Conservation (phyloP, 257 asterid species). For the Forsythia viridissima region DNA sequence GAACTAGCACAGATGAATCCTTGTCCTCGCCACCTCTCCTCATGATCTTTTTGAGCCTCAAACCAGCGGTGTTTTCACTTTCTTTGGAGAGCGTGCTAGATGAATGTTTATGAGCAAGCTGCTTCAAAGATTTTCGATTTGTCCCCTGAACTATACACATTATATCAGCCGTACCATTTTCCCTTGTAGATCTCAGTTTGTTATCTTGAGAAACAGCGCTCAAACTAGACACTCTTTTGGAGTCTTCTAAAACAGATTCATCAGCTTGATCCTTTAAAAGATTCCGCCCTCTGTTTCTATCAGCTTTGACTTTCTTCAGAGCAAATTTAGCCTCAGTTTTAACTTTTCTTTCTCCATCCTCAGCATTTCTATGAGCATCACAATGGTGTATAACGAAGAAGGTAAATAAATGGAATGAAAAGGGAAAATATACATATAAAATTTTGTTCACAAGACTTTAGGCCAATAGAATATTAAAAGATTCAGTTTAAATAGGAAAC, state of each 20-base stretch:
- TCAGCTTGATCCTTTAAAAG: conserved; percentile 35
- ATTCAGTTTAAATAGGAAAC: not conserved
- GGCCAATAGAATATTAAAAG: conserved; percentile 2
- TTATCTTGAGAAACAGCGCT: conserved; percentile 27
- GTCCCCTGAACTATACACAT: conserved; percentile 74
- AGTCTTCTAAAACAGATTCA: conserved; percentile 39
- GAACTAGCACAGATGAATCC: conserved; percentile 68
- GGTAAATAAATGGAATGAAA: conserved; percentile 7
- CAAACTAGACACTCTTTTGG: conserved; percentile 24
- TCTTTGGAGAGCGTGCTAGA: conserved; percentile 41
- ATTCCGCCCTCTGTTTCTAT: conserved; percentile 35
- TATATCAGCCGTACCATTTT: conserved; percentile 45
- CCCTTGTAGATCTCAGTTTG: conserved; percentile 37
- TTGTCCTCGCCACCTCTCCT: conserved; percentile 66
- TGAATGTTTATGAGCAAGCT: conserved; percentile 32
- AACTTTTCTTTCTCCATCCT: conserved; percentile 48
- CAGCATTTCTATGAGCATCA: conserved; percentile 47
- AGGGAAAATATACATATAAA: conserved; percentile 2
- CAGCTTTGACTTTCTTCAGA: conserved; percentile 62
- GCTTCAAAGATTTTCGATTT: conserved; percentile 47
- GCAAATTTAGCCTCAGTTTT: conserved; percentile 35
- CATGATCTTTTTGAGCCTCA: conserved; percentile 95
- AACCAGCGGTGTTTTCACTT: conserved; percentile 57
- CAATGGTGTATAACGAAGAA: conserved; percentile 17
- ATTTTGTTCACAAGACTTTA: conserved; percentile 2